A percentile compares a stretch with the other conserved stretches of the same genome.
phyloP scores from a whole-genome alignment of 2,329 filamentous ascomycete species.

The Beauveria sp. region DNA sequence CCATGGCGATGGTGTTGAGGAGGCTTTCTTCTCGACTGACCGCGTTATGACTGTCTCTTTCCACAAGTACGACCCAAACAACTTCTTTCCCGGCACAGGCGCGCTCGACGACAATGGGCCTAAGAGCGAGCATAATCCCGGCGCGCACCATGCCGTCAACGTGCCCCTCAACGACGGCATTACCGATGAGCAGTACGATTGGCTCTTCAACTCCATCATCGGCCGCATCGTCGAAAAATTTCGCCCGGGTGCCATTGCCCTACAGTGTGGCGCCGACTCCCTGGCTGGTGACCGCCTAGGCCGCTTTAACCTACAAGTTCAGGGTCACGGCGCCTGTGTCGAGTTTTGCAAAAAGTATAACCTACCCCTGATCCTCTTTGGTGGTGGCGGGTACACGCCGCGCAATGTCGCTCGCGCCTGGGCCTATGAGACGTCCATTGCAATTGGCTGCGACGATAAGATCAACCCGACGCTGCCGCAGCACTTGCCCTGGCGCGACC shows the following conservation, averaged over 20 bases:
- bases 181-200: constrained; percentile 80
- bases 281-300: constrained; percentile 89
- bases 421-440: constrained; percentile 93
- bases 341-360: constrained; percentile 75
- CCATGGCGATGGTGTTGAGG: constrained; percentile 84
- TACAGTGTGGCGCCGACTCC: constrained; percentile 96
- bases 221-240: constrained; percentile 73
- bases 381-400: constrained; percentile 92
- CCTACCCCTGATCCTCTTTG: constrained; percentile 81
- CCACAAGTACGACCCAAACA: constrained; percentile 87
- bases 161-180: constrained; percentile 87
- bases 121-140: constrained; percentile 72
- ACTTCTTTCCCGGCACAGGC: constrained; percentile 90
- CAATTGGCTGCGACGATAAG: constrained; percentile 64
- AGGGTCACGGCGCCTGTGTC: constrained; percentile 87
- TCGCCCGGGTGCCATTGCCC: constrained; percentile 80
- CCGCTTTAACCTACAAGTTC: constrained; percentile 93
- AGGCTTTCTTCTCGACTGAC: constrained; percentile 84
- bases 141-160: constrained; percentile 84
- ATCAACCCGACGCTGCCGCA: constrained; percentile 67
- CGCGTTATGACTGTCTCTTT: constrained; percentile 90
- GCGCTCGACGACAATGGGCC: constrained; percentile 79
- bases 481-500: constrained; percentile 77
- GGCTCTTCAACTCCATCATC: constrained; percentile 77
- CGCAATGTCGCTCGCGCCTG: constrained; percentile 93